These are phyloP conservation scores for Areca catechu DNA, from an alignment of 176 grass and related monocot genomes.

Conservation along the genomic window DNA sequence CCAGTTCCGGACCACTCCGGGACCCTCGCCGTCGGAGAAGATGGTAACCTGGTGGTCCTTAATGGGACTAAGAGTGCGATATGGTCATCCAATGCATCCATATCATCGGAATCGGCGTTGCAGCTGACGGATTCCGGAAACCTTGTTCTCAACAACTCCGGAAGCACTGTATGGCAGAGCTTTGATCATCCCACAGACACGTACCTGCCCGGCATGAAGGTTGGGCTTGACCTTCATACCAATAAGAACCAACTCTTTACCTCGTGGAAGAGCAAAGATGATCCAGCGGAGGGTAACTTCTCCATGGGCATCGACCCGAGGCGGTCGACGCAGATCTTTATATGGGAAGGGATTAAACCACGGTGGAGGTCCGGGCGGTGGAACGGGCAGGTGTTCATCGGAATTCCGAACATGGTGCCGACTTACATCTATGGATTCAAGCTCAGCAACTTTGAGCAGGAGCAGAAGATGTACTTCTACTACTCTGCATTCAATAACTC, in stretches of 20 bases:
- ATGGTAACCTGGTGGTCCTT: conserved; percentile 39
- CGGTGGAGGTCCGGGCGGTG: conserved; percentile 42
- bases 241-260: conserved; percentile 25
- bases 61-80: conserved; percentile 5
- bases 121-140: conserved; percentile 25
- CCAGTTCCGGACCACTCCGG: conserved; percentile 17
- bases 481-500: conserved; percentile 26
- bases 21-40: conserved; percentile 21
- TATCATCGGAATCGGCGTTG: conserved; percentile 14
- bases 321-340: conserved; percentile 56
- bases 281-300: conserved; percentile 42
- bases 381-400: conserved; percentile 38
- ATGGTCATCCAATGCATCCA: conserved; percentile 27
- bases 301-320: conserved; percentile 46
- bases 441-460: conserved; percentile 30
- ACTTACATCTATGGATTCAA: conserved; percentile 37
- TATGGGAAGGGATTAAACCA: conserved; percentile 25
- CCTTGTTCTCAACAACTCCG: conserved; percentile 23
- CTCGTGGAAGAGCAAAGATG: conserved; percentile 41
- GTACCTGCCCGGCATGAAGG: conserved; percentile 52
- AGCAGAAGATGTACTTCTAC: conserved; percentile 49
- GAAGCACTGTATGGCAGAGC: conserved; percentile 30
- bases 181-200: conserved; percentile 52
- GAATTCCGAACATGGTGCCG: conserved; percentile 33
- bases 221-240: conserved; percentile 21